Evolutionary conservation across 768 basidiomycete species (phyloP).

Genomic region (Russula lepida): DNA sequence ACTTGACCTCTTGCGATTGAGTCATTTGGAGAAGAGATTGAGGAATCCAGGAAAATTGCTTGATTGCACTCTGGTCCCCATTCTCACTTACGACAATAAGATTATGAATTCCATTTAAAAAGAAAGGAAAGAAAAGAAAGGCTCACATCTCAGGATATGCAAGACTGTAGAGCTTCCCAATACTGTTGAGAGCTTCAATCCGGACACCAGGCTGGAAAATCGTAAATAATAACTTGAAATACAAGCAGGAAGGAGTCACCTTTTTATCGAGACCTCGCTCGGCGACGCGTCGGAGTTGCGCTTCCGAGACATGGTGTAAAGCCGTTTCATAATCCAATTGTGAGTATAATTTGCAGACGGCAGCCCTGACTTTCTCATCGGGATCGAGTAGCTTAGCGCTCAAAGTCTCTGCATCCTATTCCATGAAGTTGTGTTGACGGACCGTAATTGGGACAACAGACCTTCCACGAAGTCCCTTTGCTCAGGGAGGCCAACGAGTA

Average conservation of each 20-base stretch:
- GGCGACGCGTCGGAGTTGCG: constrained; percentile 54
- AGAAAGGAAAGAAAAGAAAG: neutral
- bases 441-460: constrained; percentile 28
- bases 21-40: constrained; percentile 54
- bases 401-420: constrained; percentile 41
- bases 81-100: constrained; percentile 51
- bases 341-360: constrained; percentile 73
- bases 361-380: constrained; percentile 85
- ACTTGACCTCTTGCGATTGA: constrained; percentile 53
- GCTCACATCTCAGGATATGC: constrained; percentile 84
- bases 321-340: constrained; percentile 87
- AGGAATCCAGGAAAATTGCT: constrained; percentile 93
- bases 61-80: constrained; percentile 58
- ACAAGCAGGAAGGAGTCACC: constrained; percentile 33
- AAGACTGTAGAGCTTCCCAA: constrained; percentile 70
- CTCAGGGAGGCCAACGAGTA: constrained; percentile 62
- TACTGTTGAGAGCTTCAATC: constrained; percentile 62
- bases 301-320: constrained; percentile 65
- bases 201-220: constrained; percentile 47
- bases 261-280: constrained; percentile 81
- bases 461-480: constrained; percentile 65
- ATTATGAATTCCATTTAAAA: neutral
- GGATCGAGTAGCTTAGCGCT: constrained; percentile 67
- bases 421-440: neutral
- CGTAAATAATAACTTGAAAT: neutral